A percentile compares a stretch with the other conserved stretches of the same genome.
Evolutionary conservation across 495 filamentous ascomycete species (phyloP).

Genomic region (Talaromyces liani): DNA sequence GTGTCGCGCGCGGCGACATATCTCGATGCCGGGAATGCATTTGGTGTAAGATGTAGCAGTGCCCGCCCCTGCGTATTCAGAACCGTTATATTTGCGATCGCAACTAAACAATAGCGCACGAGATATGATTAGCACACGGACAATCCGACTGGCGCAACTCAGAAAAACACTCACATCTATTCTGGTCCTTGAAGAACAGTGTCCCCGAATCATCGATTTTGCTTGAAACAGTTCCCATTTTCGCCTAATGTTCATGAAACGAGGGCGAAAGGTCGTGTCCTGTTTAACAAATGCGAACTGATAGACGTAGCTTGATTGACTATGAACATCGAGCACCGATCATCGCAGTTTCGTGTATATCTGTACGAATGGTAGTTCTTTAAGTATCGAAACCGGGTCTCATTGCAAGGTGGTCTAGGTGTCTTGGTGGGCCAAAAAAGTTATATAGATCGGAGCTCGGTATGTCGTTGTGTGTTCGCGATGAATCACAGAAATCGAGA

Average conservation of each 20-base stretch:
- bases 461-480: not conserved
- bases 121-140: constrained; percentile 11
- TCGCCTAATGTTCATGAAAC: constrained; percentile 12
- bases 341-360: not conserved
- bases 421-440: not conserved
- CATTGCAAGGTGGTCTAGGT: not conserved
- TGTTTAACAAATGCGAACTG: not conserved
- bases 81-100: constrained; percentile 72
- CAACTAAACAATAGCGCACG: constrained; percentile 51
- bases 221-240: constrained; percentile 92
- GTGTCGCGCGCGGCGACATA: constrained; percentile 66
- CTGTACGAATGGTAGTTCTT: not conserved
- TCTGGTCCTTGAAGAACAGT: constrained; percentile 86
- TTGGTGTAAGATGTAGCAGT: constrained; percentile 73
- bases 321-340: not conserved
- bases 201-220: constrained; percentile 77
- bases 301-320: not conserved
- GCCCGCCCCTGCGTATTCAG: constrained; percentile 67
- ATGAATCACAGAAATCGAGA: not conserved
- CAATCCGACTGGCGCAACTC: not conserved
- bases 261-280: not conserved
- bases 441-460: not conserved
- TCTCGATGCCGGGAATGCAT: constrained; percentile 79
- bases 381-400: not conserved
- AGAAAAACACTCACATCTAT: constrained; percentile 55